phyloP scores from a whole-genome alignment of 306 rosid species.

The Clitoria ternatea region DNA sequence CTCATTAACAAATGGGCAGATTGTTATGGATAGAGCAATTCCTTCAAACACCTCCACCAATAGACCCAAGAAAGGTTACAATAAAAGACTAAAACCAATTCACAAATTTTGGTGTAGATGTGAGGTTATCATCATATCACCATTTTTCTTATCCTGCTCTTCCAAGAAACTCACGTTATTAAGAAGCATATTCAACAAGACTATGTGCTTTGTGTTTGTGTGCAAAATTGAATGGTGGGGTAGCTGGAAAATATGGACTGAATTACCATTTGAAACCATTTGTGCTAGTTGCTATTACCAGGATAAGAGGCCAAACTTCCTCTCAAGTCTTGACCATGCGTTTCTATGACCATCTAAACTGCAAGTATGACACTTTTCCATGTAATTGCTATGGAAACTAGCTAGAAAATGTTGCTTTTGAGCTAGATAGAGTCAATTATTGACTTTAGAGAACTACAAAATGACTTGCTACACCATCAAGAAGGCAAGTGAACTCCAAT shows the following conservation, averaged over 20 bases:
- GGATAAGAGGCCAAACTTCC: background rate
- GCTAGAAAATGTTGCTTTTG: background rate
- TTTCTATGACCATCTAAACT: conserved; percentile 6
- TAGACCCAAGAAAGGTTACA: background rate
- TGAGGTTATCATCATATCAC: background rate
- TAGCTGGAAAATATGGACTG: background rate
- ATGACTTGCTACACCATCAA: background rate
- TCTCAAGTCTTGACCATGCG: background rate
- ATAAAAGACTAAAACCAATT: background rate
- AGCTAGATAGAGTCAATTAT: background rate
- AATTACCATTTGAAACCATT: background rate
- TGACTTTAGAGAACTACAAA: background rate
- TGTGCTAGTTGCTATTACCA: background rate
- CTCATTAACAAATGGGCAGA: background rate
- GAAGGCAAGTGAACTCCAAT: background rate
- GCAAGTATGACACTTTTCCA: background rate
- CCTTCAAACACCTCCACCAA: background rate
- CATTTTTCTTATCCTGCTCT: conserved; percentile 5
- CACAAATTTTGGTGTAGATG: background rate
- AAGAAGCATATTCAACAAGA: conserved; percentile 7
- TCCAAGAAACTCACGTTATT: background rate
- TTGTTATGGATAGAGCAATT: background rate
- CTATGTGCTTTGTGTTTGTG: background rate
- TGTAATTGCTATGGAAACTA: background rate
- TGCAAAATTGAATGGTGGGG: conserved; percentile 1